Conservation (phyloP, 2,329 filamentous ascomycete genomes). For the Cytospora schulzeri region DNA sequence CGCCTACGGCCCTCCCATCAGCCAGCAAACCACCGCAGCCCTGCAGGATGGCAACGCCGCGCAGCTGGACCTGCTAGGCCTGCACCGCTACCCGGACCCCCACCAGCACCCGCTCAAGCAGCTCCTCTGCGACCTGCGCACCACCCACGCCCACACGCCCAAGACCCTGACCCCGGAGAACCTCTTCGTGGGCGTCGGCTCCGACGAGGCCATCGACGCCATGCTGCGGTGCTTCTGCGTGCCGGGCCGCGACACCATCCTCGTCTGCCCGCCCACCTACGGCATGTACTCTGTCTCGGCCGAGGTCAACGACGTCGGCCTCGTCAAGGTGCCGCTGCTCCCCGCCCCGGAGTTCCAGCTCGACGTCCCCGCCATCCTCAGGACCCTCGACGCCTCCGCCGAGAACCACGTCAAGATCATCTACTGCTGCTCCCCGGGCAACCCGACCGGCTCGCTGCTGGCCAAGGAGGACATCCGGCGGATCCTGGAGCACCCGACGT, state of each 20-base stretch:
- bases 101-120: conserved; percentile 89
- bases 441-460: conserved; percentile 83
- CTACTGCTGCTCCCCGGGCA: conserved; percentile 93
- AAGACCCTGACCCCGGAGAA: conserved; percentile 76
- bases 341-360: conserved; percentile 72
- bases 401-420: conserved; percentile 75
- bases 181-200: conserved; percentile 93
- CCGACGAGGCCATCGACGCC: conserved; percentile 95
- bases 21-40: conserved; percentile 49
- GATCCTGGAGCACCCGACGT: conserved; percentile 82
- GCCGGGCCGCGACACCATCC: conserved; percentile 83
- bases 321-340: conserved; percentile 84
- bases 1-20: conserved; percentile 82
- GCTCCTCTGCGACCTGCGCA: conserved; percentile 82
- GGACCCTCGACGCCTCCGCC: conserved; percentile 54
- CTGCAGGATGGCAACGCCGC: conserved; percentile 41
- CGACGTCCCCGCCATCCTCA: conserved; percentile 68
- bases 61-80: conserved; percentile 72
- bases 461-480: conserved; percentile 71
- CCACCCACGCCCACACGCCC: conserved; percentile 77
- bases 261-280: conserved; percentile 95
- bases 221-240: conserved; percentile 91
- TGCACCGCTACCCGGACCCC: conserved; percentile 95
- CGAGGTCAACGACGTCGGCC: conserved; percentile 85
- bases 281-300: conserved; percentile 98